Conservation (phyloP, 805 yeast species). For the Candida sphagnicola region DNA sequence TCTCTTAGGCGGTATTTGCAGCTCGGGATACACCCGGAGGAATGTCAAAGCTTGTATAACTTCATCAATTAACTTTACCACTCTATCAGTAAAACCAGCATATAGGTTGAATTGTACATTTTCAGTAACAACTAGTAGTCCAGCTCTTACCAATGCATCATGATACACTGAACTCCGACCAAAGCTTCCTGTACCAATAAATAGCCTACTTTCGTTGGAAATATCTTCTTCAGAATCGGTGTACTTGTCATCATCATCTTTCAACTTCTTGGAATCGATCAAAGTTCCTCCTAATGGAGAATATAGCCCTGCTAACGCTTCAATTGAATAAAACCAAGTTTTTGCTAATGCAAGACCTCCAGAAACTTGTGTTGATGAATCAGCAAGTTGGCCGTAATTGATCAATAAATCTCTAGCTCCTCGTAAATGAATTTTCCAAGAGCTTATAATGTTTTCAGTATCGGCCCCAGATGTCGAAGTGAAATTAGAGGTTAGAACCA, state of each 20-base stretch:
- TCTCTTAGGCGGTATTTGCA: constrained; percentile 16
- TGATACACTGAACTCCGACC: constrained; percentile 26
- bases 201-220: constrained; percentile 13
- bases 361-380: constrained; percentile 22
- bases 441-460: constrained; percentile 19
- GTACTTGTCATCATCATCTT: constrained; percentile 4
- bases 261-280: constrained; percentile 8
- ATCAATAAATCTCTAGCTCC: constrained; percentile 59
- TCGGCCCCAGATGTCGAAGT: constrained; percentile 39
- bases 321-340: constrained; percentile 55
- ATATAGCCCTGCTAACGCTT: constrained; percentile 49
- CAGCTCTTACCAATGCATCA: constrained; percentile 25
- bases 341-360: constrained; percentile 49
- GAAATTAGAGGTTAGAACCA: constrained; percentile 56
- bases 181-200: constrained; percentile 30
- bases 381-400: constrained; percentile 34
- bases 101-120: constrained; percentile 24
- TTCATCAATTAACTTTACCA: constrained; percentile 24
- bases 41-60: constrained; percentile 20
- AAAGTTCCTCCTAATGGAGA: constrained; percentile 54
- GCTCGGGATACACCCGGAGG: constrained; percentile 13
- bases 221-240: constrained; percentile 8
- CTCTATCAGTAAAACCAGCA: constrained; percentile 27
- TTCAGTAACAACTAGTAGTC: constrained; percentile 16
- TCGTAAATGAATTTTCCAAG: constrained; percentile 60